Evolutionary conservation across 1,284 basidiomycete species (phyloP).

Genomic region (Cystobasidiaceae sp.): DNA sequence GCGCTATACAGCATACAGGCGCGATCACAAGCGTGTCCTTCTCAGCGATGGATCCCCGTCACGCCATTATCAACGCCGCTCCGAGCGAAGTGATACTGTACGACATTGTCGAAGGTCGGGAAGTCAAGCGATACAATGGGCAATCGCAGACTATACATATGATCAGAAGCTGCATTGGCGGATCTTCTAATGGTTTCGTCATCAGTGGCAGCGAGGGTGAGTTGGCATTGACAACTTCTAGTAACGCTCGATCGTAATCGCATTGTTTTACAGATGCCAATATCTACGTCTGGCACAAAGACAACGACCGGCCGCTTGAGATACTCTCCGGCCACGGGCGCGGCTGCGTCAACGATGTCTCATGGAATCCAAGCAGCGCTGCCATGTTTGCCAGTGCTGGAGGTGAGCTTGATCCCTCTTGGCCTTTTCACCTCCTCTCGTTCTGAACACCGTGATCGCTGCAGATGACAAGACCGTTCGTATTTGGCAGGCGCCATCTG

Average conservation of each 20-base stretch:
- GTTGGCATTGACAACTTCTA: conserved; percentile 32
- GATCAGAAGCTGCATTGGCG: conserved; percentile 89
- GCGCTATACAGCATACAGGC: conserved; percentile 44
- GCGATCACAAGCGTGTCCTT: conserved; percentile 84
- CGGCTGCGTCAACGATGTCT: conserved; percentile 89
- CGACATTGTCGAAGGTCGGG: conserved; percentile 60
- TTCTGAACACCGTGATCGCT: not conserved
- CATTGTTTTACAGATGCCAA: conserved; percentile 44
- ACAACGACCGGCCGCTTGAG: conserved; percentile 74
- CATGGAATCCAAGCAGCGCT: conserved; percentile 81
- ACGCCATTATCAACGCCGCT: conserved; percentile 77
- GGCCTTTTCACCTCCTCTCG: conserved; percentile 37
- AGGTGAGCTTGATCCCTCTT: conserved; percentile 39
- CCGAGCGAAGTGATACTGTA: conserved; percentile 84
- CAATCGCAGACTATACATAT: conserved; percentile 75
- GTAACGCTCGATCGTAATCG: not conserved
- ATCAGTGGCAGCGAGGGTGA: conserved; percentile 90
- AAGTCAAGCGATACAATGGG: conserved; percentile 73
- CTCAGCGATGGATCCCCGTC: conserved; percentile 71
- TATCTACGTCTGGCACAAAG: conserved; percentile 95
- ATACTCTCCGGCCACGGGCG: conserved; percentile 73
- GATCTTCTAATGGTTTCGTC: conserved; percentile 81
- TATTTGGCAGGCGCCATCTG: conserved; percentile 36
- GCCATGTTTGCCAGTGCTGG: conserved; percentile 70
- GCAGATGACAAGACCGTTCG: conserved; percentile 39